Evolutionary conservation across 1,284 basidiomycete genomes (phyloP).

Genomic region (Gymnopus androsaceus): DNA sequence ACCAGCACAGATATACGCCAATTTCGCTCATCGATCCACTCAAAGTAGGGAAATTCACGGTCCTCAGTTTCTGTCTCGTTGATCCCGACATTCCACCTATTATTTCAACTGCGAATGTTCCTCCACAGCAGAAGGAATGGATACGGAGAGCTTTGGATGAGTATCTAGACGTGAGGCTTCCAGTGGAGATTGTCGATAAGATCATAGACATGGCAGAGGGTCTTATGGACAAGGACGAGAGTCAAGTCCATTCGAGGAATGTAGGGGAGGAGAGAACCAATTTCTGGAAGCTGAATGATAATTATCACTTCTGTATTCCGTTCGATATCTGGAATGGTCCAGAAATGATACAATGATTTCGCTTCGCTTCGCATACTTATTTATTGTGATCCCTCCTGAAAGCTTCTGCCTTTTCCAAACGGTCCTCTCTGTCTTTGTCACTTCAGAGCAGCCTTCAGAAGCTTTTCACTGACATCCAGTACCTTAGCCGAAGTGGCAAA

Average conservation of each 20-base stretch:
- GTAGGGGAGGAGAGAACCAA: constrained; percentile 35
- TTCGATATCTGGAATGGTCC: constrained; percentile 46
- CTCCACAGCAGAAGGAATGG: constrained; percentile 50
- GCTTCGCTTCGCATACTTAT: background rate
- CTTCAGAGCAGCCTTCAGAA: too few species aligned
- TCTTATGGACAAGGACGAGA: constrained; percentile 42
- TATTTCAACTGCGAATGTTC: constrained; percentile 41
- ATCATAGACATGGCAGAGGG: constrained; percentile 41
- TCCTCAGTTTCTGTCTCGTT: constrained; percentile 44
- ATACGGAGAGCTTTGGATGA: constrained; percentile 37
- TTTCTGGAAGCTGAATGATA: constrained; percentile 42
- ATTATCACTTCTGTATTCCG: constrained; percentile 49
- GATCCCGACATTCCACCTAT: constrained; percentile 48
- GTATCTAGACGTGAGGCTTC: constrained; percentile 35
- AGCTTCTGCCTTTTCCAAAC: too few species aligned
- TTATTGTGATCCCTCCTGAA: background rate
- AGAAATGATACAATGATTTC: constrained; percentile 20
- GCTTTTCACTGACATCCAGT: too few species aligned
- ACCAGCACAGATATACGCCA: constrained; percentile 43
- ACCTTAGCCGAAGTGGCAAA: too few species aligned
- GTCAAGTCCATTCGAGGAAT: constrained; percentile 30
- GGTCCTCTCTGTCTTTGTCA: too few species aligned
- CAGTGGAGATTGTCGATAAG: constrained; percentile 44
- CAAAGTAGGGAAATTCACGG: constrained; percentile 37
- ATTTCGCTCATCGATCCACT: constrained; percentile 38